Base-by-base conservation (phyloP, 352 stramenopile genomes). In the Globisporangium carolinianum region DNA sequence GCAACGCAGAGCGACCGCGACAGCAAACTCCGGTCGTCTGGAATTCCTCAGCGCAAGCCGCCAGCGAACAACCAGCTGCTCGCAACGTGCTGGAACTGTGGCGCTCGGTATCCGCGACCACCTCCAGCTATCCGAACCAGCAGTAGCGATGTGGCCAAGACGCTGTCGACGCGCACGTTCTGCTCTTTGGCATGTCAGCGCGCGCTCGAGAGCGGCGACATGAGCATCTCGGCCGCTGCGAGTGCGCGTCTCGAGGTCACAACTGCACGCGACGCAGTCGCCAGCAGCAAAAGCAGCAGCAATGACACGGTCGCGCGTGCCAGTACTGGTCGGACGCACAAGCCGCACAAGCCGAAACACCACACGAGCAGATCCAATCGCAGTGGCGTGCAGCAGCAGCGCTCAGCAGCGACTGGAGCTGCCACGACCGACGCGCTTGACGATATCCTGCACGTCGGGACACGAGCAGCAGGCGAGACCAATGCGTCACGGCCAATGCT, bases 31-130 rank as follows among this genome's bases (percentile, higher is more conserved):
- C 24, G 24, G 3, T 32, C 24, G 24, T 2, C 24, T 32, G 24
- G 24, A 32, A 32, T 32, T 32, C 24, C 24, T 32, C 24, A 67
- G 17, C 66, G 68, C 10, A 81, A 79, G 15, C 58, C 65, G 58
- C 57, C 41, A 63, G 58, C 8, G 72, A 72, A n/a, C 47, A 36
- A 38, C 0, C 59, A 72, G 24, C 74, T 64, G 36, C 62, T 83
- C 51, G 67, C 58, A 15, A 85, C 75, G 7, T 89, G 76, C 48
- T 89, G 79, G 79, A 85, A 81, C 59, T 89, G 79, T 53, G 78
- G 79, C 24, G 51, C 69, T 9, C 67, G 75, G 7, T 89, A 87
- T 46, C 69, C 75, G 32, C 73, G 76, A 12, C 58, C 70, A 4
- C 61, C 69, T 24, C 45, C 52, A 15, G 51, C 46, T 24, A 10